Evolutionary conservation across 305 asterid genomes (phyloP), one percentile per base, ranked within the genome.

Genomic region (Ajuga reptans): DNA sequence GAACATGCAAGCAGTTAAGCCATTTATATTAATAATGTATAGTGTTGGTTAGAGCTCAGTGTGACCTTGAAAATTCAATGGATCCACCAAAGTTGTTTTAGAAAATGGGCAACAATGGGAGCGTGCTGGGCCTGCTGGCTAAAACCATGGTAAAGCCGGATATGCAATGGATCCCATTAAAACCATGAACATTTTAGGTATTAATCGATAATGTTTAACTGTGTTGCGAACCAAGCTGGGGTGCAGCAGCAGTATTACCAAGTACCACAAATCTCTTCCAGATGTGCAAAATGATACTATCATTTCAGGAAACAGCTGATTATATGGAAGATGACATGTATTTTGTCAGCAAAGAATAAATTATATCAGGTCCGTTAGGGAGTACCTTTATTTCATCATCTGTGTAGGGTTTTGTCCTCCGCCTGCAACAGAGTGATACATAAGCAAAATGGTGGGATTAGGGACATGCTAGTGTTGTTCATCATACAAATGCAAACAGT

Each of bases 351-450:
- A 64, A 58, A 53, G 47, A 18, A 34, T 57, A 16, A 37, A 53
- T 67, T 37, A 64, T 42, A 49, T 61, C 4, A 74, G 21, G 31
- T 37, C 27, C 51, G 69, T 45, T 12, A 17, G 45, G 15, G 64
- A 69, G 41, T 83, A 92, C 98, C 98, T 90, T 92, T 70, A 92
- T 90, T 79, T 92, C 97, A 21, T 81, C 84, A 66, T 92, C 97
- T 4, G 98, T 81, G 81, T 88, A 90, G 6, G 98, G 97, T 12
- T 80, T 79, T 57, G 80, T 77, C 84, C 96, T 86, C 72, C 73
- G 73, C 86, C 96, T 91, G 84, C 72, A 72, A 73, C 63, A 55
- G 66, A 37, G 45, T 45, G n/a, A 54, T 43, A 65, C 72, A 65
- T 27, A 73, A 41, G 73, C 2, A 21, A 53, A 64, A 68, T 50